Evolutionary conservation across 805 yeast species (phyloP).

Genomic region (Yarrowia osloensis): DNA sequence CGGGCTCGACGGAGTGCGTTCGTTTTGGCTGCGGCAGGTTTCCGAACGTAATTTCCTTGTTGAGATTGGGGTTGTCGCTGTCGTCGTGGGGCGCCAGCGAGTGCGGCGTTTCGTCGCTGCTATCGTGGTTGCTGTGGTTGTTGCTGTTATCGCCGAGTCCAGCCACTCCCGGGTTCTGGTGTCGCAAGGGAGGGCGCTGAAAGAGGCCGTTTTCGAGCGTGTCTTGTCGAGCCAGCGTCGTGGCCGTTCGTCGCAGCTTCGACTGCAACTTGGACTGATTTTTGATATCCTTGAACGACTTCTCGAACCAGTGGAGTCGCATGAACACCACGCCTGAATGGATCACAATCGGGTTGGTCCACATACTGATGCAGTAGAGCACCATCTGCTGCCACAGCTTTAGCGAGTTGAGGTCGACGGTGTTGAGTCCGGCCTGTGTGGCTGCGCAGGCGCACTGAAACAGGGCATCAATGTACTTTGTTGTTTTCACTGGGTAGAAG

Average conservation of each 20-base stretch:
- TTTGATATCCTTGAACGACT: constrained; percentile 80
- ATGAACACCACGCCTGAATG: constrained; percentile 76
- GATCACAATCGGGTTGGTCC: constrained; percentile 86
- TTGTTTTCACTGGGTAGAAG: constrained; percentile 71
- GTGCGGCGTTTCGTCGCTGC: not conserved
- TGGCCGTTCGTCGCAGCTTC: constrained; percentile 78
- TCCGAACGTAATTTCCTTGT: constrained; percentile 57
- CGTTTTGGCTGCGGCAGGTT: constrained; percentile 48
- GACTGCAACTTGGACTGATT: constrained; percentile 74
- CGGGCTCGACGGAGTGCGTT: constrained; percentile 61
- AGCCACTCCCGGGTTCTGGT: not conserved
- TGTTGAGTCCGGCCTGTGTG: constrained; percentile 91
- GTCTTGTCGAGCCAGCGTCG: constrained; percentile 58
- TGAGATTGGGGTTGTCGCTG: constrained; percentile 37
- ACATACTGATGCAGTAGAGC: constrained; percentile 59
- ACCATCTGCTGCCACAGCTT: constrained; percentile 77
- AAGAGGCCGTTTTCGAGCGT: constrained; percentile 25
- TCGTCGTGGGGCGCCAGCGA: too few relatives aligned
- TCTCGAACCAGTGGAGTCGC: constrained; percentile 86
- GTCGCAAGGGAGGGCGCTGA: constrained; percentile 17
- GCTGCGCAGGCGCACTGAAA: constrained; percentile 74
- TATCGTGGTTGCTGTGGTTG: not conserved
- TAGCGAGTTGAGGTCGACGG: constrained; percentile 66
- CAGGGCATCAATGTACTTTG: constrained; percentile 72
- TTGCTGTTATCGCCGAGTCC: not conserved